Evolutionary conservation across 306 rosid species (phyloP).

Genomic region (Trichosanthes cucumerina): DNA sequence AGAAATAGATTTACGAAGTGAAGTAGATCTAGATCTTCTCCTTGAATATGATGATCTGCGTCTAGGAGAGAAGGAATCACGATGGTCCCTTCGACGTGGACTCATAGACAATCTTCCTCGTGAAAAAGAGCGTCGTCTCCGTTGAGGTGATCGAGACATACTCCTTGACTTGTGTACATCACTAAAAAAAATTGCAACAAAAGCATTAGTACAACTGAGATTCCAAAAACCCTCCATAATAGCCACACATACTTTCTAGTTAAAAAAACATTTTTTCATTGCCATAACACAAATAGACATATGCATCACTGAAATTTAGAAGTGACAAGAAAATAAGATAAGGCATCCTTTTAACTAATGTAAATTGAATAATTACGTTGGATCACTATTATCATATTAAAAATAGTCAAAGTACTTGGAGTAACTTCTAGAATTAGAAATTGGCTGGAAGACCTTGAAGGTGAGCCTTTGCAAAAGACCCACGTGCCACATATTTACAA

Average conservation of each 20-base stretch:
- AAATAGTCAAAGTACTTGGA: conserved; percentile 32
- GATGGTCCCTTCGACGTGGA: conserved; percentile 14
- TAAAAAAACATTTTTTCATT: not conserved
- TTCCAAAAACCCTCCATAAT: not conserved
- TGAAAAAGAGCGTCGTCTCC: conserved; percentile 37
- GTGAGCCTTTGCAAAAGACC: conserved; percentile 32
- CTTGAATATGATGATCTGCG: conserved; percentile 16
- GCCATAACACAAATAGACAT: not conserved
- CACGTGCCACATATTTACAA: not conserved
- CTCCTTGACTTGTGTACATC: conserved; percentile 46
- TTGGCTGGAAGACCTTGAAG: conserved; percentile 45
- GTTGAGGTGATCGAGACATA: conserved; percentile 48
- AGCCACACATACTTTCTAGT: not conserved
- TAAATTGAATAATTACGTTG: not conserved
- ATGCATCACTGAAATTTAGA: not conserved
- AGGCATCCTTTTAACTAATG: not conserved
- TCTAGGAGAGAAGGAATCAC: conserved; percentile 23
- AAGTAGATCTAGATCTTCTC: conserved; percentile 18
- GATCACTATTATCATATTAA: not conserved
- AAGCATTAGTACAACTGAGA: not conserved
- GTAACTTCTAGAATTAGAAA: conserved; percentile 46
- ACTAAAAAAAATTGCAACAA: conserved; percentile 15
- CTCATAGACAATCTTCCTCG: conserved; percentile 28
- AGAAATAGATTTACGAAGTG: conserved; percentile 28
- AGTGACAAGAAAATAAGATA: not conserved